Conservation (phyloP, 2,329 filamentous ascomycete species). For the Diplodia seriata region DNA sequence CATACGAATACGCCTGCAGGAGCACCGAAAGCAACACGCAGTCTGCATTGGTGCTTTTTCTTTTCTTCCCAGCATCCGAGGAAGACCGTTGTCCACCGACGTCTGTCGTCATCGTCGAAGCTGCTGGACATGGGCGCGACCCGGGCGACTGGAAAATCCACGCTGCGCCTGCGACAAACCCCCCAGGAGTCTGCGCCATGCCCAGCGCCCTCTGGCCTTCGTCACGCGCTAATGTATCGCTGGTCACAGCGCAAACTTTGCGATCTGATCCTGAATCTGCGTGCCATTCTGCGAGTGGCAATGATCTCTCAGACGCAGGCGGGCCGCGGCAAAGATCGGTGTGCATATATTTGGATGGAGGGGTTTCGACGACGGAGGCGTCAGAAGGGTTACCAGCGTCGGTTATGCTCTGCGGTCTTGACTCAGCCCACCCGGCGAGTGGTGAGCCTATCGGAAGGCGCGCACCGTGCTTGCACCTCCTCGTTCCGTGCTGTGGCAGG, state of each 20-base stretch:
- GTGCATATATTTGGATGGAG: constrained; percentile 3
- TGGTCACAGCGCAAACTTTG: constrained; percentile 9
- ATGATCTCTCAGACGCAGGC: background rate
- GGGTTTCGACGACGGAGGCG: background rate
- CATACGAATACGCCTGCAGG: constrained; percentile 1
- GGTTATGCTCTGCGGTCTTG: background rate
- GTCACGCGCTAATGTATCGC: constrained; percentile 22
- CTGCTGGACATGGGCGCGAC: background rate
- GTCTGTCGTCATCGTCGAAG: too few species aligned
- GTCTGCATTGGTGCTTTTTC: background rate
- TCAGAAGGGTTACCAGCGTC: background rate
- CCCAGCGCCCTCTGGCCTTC: constrained; percentile 16
- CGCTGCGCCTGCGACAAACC: background rate
- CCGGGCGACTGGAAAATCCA: background rate
- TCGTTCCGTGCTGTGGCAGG: too few species aligned
- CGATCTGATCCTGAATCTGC: constrained; percentile 10
- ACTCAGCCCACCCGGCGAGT: background rate
- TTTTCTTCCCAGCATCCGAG: background rate
- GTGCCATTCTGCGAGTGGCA: constrained; percentile 12
- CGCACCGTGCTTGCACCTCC: background rate
- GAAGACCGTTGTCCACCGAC: too few species aligned
- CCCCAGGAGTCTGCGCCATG: background rate
- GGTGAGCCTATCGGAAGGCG: constrained; percentile 11
- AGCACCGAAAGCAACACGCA: background rate
- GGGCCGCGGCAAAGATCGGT: background rate